These are phyloP conservation scores for Aspergillus spinulosporus DNA, from an alignment of 2,329 filamentous ascomycete species.

Conservation along the genomic window DNA sequence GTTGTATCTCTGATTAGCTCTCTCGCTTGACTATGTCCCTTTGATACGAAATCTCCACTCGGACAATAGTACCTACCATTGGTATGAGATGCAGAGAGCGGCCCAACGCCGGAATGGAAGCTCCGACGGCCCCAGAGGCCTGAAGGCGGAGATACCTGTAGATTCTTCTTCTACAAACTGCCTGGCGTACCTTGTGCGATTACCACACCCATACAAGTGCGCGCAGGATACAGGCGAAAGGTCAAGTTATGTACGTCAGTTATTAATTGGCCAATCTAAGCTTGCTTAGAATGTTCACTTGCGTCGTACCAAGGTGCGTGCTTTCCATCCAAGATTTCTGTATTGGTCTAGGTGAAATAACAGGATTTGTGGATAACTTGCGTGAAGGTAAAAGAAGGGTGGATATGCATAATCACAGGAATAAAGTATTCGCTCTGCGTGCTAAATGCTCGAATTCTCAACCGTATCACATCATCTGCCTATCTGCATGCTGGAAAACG, in stretches of 20 bases:
- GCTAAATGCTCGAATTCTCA: constrained; percentile 37
- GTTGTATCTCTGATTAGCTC: constrained; percentile 30
- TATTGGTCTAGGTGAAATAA: constrained; percentile 18
- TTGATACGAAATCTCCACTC: too few relatives aligned
- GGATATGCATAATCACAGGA: constrained; percentile 23
- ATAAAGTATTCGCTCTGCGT: constrained; percentile 35
- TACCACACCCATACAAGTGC: not conserved
- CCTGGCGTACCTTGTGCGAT: too few relatives aligned
- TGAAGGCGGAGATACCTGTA: too few relatives aligned
- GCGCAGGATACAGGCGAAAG: not conserved
- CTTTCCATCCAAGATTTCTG: constrained; percentile 16
- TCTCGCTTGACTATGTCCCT: not conserved
- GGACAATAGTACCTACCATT: not conserved
- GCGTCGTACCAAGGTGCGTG: not conserved
- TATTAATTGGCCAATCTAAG: not conserved
- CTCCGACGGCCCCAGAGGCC: too few relatives aligned
- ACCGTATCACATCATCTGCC: constrained; percentile 27
- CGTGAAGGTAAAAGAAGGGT: constrained; percentile 1
- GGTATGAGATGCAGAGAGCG: not conserved
- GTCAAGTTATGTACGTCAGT: not conserved
- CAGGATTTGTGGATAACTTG: constrained; percentile 1
- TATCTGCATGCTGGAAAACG: constrained; percentile 18
- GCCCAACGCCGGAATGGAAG: too few relatives aligned
- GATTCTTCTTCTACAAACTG: too few relatives aligned
- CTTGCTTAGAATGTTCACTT: not conserved